Evolutionary conservation across 2,329 filamentous ascomycete species (phyloP).

Genomic region (Fusarium coicis): DNA sequence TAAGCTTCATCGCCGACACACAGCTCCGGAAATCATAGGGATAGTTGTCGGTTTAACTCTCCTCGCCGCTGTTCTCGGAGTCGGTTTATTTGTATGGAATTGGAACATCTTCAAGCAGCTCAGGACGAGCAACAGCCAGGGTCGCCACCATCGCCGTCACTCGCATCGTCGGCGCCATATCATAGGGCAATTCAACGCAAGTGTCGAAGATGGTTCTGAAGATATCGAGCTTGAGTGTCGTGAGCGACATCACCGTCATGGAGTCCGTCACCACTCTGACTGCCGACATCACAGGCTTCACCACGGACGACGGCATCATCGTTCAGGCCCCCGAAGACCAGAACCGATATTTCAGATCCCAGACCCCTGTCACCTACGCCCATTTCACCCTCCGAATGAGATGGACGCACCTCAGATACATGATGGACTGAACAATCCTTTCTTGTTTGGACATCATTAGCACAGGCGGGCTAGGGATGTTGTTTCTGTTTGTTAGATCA

Average conservation of each 20-base stretch:
- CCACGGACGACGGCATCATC: neutral
- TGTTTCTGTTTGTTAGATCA: neutral
- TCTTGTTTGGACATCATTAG: neutral
- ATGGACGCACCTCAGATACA: slow-evolving; percentile 44
- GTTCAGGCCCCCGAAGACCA: slow-evolving; percentile 4
- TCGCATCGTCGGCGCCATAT: neutral
- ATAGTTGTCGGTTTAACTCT: slow-evolving; percentile 21
- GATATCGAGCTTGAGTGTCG: neutral
- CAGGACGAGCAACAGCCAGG: neutral
- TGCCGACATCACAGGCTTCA: slow-evolving; percentile 17
- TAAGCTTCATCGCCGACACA: slow-evolving; percentile 11
- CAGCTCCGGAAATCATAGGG: slow-evolving; percentile 10
- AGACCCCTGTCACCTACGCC: neutral
- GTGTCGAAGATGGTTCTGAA: neutral
- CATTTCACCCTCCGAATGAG: slow-evolving; percentile 15
- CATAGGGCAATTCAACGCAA: neutral
- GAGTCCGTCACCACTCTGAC: neutral
- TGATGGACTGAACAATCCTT: neutral
- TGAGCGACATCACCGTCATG: neutral
- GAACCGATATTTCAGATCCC: neutral
- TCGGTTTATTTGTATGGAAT: slow-evolving; percentile 19
- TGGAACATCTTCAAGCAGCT: slow-evolving; percentile 3
- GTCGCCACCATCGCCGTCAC: neutral
- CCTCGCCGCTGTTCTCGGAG: slow-evolving; percentile 6
- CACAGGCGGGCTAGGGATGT: neutral